Evolutionary conservation across 768 basidiomycete species (phyloP).

Genomic region (Serendipita sp.): DNA sequence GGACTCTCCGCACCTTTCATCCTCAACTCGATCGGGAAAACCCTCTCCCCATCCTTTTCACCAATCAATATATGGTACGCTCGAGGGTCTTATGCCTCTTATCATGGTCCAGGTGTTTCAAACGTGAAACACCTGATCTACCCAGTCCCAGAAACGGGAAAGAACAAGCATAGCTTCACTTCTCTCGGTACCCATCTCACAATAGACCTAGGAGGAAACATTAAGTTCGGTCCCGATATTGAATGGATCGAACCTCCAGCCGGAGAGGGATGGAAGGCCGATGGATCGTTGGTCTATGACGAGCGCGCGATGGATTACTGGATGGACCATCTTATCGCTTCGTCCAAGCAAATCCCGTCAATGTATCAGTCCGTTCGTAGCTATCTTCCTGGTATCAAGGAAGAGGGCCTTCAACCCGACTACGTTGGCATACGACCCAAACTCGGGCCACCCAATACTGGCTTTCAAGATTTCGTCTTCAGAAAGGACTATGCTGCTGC

Average conservation of each 20-base stretch:
- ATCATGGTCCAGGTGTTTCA: constrained; percentile 60
- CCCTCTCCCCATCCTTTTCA: not conserved
- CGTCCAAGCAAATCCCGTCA: constrained; percentile 28
- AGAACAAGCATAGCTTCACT: constrained; percentile 39
- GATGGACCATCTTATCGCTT: constrained; percentile 44
- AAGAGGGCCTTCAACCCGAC: constrained; percentile 55
- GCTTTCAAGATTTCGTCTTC: constrained; percentile 76
- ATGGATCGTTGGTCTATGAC: constrained; percentile 20
- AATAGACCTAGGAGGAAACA: constrained; percentile 64
- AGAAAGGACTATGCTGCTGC: constrained; percentile 43
- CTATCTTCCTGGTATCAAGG: constrained; percentile 50
- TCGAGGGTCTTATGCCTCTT: constrained; percentile 76
- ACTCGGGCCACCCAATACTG: constrained; percentile 50
- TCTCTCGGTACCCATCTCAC: constrained; percentile 88
- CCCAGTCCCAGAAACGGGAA: constrained; percentile 62
- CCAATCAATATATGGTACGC: constrained; percentile 64
- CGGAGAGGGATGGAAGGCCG: constrained; percentile 5
- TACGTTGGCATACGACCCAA: constrained; percentile 83
- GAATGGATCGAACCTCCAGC: constrained; percentile 54
- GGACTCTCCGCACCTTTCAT: constrained; percentile 59
- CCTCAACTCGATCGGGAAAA: constrained; percentile 37
- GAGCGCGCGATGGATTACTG: constrained; percentile 56
- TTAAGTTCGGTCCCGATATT: constrained; percentile 86
- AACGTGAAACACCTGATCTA: constrained; percentile 68
- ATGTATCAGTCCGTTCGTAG: constrained; percentile 58